Evolutionary conservation across 495 filamentous ascomycete species (phyloP).

Genomic region (Penicillium maclennaniae): DNA sequence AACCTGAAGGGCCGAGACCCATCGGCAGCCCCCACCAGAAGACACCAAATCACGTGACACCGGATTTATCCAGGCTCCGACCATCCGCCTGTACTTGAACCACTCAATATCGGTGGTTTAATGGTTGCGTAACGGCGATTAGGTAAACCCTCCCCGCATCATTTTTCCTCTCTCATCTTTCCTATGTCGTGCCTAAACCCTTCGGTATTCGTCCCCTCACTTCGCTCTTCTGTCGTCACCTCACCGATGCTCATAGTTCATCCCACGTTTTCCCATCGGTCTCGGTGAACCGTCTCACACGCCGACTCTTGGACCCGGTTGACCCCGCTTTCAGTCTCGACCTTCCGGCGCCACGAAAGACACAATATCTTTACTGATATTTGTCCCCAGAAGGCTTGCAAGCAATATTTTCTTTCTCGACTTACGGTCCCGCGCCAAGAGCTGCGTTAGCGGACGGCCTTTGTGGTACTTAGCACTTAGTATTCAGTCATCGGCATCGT

Average conservation of each 20-base stretch:
- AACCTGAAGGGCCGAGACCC: background rate
- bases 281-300: background rate
- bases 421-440: background rate
- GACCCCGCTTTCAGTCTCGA: slow-evolving; percentile 4
- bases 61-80: too few species aligned
- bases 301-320: background rate
- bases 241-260: slow-evolving; percentile 4
- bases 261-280: background rate
- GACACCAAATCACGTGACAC: background rate
- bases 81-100: background rate
- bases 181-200: background rate
- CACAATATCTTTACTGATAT: background rate
- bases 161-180: slow-evolving; percentile 6
- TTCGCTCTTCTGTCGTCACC: slow-evolving; percentile 5
- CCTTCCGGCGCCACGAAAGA: background rate
- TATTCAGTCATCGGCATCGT: background rate
- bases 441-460: background rate
- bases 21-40: background rate
- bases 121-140: background rate
- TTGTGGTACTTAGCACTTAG: background rate
- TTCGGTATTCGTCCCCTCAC: background rate
- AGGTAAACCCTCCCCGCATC: slow-evolving; percentile 11
- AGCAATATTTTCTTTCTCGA: background rate
- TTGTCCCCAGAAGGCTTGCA: background rate
- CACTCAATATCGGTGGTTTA: background rate